These are phyloP conservation scores for Inonotus obliquus DNA, from an alignment of 1,284 basidiomycete genomes.

Conservation along the genomic window DNA sequence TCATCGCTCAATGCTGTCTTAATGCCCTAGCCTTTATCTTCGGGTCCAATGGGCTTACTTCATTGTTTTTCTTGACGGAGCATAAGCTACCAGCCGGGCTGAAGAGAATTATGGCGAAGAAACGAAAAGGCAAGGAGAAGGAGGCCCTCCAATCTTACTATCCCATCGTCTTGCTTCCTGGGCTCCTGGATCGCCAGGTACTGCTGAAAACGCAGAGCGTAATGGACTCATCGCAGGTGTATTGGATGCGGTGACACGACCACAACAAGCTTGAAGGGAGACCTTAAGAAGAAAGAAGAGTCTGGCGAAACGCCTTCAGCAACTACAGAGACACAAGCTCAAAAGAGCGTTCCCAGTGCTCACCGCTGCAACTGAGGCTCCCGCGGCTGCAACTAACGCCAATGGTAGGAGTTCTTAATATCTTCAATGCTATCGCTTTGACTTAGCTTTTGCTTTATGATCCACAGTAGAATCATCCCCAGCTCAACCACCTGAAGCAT, in stretches of 20 bases:
- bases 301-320: no score
- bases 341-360: slow-evolving; percentile 15
- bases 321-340: background rate
- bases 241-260: no score
- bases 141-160: slow-evolving; percentile 77
- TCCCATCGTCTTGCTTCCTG: slow-evolving; percentile 84
- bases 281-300: no score
- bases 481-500: no score
- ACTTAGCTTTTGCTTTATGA: background rate
- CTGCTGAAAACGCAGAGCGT: slow-evolving; percentile 84
- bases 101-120: slow-evolving; percentile 64
- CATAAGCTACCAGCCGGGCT: slow-evolving; percentile 69
- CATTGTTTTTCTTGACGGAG: no score
- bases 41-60: no score
- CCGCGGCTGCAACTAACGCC: no score
- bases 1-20: no score
- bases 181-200: slow-evolving; percentile 80
- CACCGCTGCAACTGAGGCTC: slow-evolving; percentile 17
- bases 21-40: no score
- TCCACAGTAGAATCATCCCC: no score
- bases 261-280: no score
- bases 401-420: slow-evolving; percentile 5
- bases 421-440: background rate
- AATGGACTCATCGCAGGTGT: slow-evolving; percentile 89
- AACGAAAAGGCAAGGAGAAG: slow-evolving; percentile 92